Conservation (phyloP, 257 asterid species). For the Jacaranda copaia region DNA sequence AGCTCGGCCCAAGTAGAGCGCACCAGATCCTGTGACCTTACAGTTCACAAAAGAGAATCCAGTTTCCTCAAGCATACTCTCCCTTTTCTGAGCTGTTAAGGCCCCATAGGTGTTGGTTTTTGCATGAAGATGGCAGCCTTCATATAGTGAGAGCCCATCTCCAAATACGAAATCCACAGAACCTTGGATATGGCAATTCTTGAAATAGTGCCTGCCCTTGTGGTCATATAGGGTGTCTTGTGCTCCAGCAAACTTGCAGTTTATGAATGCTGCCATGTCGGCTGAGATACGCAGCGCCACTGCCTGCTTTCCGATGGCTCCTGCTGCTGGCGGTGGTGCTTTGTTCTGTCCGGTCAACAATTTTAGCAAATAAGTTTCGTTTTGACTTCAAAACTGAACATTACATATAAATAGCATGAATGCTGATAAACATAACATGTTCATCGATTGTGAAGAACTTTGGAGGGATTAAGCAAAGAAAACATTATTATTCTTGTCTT, state of each 20-base stretch:
- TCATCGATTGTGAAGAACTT: not conserved
- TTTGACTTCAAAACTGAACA: not conserved
- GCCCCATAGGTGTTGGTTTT: constrained; percentile 72
- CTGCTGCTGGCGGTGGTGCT: constrained; percentile 67
- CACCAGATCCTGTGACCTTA: constrained; percentile 86
- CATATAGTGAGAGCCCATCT: constrained; percentile 68
- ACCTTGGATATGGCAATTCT: constrained; percentile 78
- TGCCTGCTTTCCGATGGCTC: constrained; percentile 86
- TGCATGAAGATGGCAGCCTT: constrained; percentile 75
- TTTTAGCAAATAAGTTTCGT: not conserved
- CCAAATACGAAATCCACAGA: constrained; percentile 85
- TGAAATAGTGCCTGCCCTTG: constrained; percentile 89
- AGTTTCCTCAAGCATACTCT: constrained; percentile 82
- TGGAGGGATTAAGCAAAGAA: not conserved
- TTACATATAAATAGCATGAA: not conserved
- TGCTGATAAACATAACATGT: not conserved
- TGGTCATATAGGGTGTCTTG: constrained; percentile 93
- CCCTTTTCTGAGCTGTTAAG: constrained; percentile 91
- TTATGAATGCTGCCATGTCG: constrained; percentile 80
- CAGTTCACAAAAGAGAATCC: constrained; percentile 92
- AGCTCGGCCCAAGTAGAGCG: constrained; percentile 87
- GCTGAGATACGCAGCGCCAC: constrained; percentile 94
- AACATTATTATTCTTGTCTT: not conserved
- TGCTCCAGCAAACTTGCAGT: constrained; percentile 84
- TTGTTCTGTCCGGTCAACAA: constrained; percentile 58